Evolutionary conservation across 345 rosid species (phyloP).

Genomic region (Isatis tinctoria): DNA sequence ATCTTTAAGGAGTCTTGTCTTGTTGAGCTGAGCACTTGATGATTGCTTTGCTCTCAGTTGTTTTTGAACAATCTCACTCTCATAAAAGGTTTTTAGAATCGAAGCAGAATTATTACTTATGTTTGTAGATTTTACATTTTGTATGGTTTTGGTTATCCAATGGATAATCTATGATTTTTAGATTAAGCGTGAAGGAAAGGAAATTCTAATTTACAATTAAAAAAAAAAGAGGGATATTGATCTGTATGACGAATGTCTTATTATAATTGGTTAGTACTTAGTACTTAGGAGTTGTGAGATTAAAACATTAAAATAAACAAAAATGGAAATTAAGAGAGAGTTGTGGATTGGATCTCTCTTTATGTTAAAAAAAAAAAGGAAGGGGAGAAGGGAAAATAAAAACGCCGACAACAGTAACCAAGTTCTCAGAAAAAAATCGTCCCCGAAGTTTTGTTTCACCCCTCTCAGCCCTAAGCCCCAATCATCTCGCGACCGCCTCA

Average conservation of each 20-base stretch:
- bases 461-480: conserved; percentile 25
- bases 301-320: background rate
- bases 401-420: conserved; percentile 30
- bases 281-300: background rate
- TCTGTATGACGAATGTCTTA: background rate
- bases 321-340: background rate
- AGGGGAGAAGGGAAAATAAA: background rate
- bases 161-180: background rate
- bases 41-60: background rate
- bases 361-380: background rate
- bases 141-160: background rate
- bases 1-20: background rate
- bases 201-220: background rate
- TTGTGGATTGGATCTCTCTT: background rate
- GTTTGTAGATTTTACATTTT: background rate
- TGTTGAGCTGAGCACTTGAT: background rate
- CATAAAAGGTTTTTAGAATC: background rate
- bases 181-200: background rate
- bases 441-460: background rate
- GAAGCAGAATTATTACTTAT: background rate
- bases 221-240: background rate
- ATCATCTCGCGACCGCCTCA: conserved; percentile 17
- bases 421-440: background rate
- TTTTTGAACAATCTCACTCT: background rate
- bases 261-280: background rate